phyloP scores from a whole-genome alignment of 2,329 filamentous ascomycete species.

The Tolypocladium album region DNA sequence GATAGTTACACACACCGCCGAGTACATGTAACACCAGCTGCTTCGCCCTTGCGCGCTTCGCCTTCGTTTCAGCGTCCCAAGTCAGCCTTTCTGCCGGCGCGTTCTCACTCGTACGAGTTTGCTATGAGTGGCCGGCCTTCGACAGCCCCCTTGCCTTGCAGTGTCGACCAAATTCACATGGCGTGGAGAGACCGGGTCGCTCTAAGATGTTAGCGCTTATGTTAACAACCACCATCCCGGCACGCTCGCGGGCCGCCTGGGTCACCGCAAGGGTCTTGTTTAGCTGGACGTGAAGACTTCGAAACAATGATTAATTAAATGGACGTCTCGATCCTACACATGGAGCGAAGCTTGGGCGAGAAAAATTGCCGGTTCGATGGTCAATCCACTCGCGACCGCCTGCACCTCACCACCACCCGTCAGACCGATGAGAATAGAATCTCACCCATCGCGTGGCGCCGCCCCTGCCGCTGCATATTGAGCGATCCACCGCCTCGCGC shows the following conservation, averaged over 20 bases:
- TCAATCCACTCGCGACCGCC: neutral
- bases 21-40: neutral
- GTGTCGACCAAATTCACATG: too few species aligned
- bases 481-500: neutral
- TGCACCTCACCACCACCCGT: neutral
- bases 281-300: neutral
- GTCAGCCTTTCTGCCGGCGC: too few species aligned
- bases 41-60: neutral
- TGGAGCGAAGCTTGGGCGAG: neutral
- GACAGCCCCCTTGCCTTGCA: neutral
- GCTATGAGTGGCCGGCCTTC: too few species aligned
- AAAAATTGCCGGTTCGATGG: neutral
- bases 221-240: neutral
- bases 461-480: neutral
- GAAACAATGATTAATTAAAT: neutral
- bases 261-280: neutral
- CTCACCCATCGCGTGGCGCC: neutral
- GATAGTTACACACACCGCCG: neutral
- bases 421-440: neutral
- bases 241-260: neutral
- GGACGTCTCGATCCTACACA: neutral
- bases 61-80: neutral
- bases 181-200: neutral
- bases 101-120: too few species aligned
- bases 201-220: neutral